phyloP scores from a whole-genome alignment of 2,329 filamentous ascomycete genomes.

The Macrophomina tecta region DNA sequence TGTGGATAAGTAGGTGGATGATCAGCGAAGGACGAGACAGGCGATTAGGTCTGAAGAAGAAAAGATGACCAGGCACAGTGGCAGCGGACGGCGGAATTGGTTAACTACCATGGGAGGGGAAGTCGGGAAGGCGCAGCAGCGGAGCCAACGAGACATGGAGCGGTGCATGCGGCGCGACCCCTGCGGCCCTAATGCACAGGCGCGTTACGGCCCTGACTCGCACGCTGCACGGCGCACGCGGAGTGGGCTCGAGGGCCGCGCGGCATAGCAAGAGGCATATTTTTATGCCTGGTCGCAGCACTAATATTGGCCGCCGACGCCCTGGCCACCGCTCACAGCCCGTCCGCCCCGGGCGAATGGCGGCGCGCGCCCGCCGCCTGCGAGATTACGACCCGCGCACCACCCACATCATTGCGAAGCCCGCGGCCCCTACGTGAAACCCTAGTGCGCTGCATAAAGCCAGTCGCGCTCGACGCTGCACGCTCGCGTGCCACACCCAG shows the following conservation, averaged over 20 bases:
- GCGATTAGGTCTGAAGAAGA: conserved; percentile 48
- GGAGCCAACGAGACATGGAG: conserved; percentile 43
- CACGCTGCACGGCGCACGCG: conserved; percentile 26
- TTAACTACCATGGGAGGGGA: conserved; percentile 32
- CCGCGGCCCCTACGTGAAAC: conserved; percentile 29
- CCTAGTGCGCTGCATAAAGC: conserved; percentile 31
- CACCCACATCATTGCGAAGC: conserved; percentile 25
- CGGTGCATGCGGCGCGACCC: conserved; percentile 40
- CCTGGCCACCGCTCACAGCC: conserved; percentile 22
- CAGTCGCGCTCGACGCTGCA: conserved; percentile 19
- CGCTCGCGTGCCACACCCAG: conserved; percentile 20
- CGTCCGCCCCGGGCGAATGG: conserved; percentile 25
- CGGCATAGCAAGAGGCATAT: conserved; percentile 39
- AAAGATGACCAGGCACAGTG: conserved; percentile 50
- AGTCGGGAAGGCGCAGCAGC: conserved; percentile 43
- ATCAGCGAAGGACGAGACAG: conserved; percentile 48
- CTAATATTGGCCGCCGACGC: conserved; percentile 35
- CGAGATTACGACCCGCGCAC: conserved; percentile 30
- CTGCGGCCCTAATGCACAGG: conserved; percentile 33
- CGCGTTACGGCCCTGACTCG: conserved; percentile 28
- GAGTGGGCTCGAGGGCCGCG: conserved; percentile 38
- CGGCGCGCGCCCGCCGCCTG: conserved; percentile 21
- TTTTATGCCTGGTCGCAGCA: conserved; percentile 41
- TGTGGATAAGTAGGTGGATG: conserved; percentile 47
- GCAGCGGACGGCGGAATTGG: conserved; percentile 46